Base-by-base conservation (phyloP, 768 basidiomycete species). In the Naganishia vaughanmartiniae region DNA sequence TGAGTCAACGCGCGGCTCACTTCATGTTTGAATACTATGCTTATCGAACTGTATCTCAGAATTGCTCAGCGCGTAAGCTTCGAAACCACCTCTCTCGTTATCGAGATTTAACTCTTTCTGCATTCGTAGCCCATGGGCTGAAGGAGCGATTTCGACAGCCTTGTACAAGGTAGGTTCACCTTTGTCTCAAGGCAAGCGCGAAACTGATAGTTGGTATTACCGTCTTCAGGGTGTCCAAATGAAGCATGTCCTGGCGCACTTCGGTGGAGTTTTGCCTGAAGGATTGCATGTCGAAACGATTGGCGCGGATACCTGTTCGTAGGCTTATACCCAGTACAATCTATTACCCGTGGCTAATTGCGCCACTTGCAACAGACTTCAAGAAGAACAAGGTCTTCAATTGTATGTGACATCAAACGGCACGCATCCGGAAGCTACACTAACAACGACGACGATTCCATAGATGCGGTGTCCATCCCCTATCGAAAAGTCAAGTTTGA, bases 271-370 rank as follows among this genome's bases (percentile, higher is more conserved):
- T 48, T 75, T 80, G 24, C 83, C 84, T 15, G 84, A 85, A 46
- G 84, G 83, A 63, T 72, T 84, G 73, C 85, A 86, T 74, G 79
- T 86, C 73, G 86, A 87, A 75, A 85, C 86, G 76, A 83, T 86
- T 70, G 86, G 86, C 28, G 86, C 85, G 7, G 86, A 87, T 71
- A 86, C 86, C 0, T 86, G 86, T 82, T 51, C n/a, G 48, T n/a
- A 85, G 85, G 85, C 84, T 46, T 12, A 53, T 26, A 34, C 34
- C 36, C 70, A 81, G 80, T 68, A 14, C 53, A n/a, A 31, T 1
- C 31, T 30, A 7, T 28, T 9, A 58, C 56, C 26, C 12, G 9
- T 21, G n/a, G 21, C n/a, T 65, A 39, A 42, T 24, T 58, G 10
- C 14, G 30, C 30, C 4, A 33, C 2, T 66, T 26, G 7, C 48